Conservation (phyloP, 2,329 filamentous ascomycete species). For the Cryoendolithus antarcticus region DNA sequence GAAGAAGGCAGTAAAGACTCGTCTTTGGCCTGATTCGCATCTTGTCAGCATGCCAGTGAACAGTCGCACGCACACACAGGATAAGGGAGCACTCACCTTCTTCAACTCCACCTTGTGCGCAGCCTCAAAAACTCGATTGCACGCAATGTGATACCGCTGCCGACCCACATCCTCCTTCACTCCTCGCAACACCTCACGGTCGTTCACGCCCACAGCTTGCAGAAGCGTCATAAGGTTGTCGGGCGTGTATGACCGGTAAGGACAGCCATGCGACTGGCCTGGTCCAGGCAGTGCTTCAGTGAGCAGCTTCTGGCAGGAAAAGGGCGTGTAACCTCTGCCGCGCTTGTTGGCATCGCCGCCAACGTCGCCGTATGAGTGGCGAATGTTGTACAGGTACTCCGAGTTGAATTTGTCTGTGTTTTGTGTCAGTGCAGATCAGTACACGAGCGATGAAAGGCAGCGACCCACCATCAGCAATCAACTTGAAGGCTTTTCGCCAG, state of each 20-base stretch:
- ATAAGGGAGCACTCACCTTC: conserved; percentile 21
- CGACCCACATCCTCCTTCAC: conserved; percentile 83
- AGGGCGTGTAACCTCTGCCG: conserved; percentile 77
- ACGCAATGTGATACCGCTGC: conserved; percentile 86
- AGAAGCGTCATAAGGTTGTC: conserved; percentile 74
- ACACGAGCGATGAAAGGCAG: neutral
- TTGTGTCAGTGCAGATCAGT: neutral
- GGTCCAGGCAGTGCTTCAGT: conserved; percentile 77
- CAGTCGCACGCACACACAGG: neutral
- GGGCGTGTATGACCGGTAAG: conserved; percentile 79
- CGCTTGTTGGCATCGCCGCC: conserved; percentile 82
- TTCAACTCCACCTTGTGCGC: conserved; percentile 53
- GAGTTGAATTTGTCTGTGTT: conserved; percentile 75
- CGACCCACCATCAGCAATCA: conserved; percentile 55
- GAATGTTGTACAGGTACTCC: conserved; percentile 92
- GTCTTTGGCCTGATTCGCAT: conserved; percentile 31
- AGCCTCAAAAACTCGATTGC: conserved; percentile 88
- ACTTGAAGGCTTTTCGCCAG: conserved; percentile 77
- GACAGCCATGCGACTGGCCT: conserved; percentile 84
- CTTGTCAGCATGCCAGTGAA: neutral
- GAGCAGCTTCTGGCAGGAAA: conserved; percentile 89
- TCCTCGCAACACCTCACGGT: conserved; percentile 63
- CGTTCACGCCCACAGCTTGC: conserved; percentile 65
- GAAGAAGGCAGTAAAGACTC: conserved; percentile 40
- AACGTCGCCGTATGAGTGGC: conserved; percentile 90